Conservation (phyloP, 2,329 filamentous ascomycete species). For the Dichotomopilus funicola region DNA sequence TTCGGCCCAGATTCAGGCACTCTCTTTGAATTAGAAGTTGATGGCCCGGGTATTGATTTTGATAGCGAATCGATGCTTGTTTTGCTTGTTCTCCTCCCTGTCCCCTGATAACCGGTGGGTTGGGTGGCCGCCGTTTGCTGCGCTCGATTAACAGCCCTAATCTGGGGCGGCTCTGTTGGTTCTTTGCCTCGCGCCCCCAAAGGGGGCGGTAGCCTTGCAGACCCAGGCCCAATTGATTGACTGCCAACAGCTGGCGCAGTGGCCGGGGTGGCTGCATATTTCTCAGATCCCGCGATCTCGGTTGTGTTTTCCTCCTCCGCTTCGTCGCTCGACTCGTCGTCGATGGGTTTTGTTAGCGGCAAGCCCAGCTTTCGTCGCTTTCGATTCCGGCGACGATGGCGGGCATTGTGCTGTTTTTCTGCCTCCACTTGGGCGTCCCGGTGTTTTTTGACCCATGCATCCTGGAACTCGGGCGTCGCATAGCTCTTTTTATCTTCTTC, state of each 20-base stretch:
- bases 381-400: conserved; percentile 39
- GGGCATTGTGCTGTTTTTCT: conserved; percentile 27
- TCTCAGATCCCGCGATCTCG: conserved; percentile 3
- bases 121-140: conserved; percentile 3
- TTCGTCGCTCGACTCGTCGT: conserved; percentile 19
- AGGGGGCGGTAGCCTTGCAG: too few species aligned
- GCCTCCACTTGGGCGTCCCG: conserved; percentile 29
- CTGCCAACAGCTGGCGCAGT: background rate
- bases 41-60: conserved; percentile 7
- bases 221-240: too few species aligned
- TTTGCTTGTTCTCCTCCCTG: conserved; percentile 19
- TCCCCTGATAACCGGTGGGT: conserved; percentile 25
- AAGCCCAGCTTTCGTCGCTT: conserved; percentile 37
- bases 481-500: conserved; percentile 34
- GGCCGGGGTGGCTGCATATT: background rate
- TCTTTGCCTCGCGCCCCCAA: background rate
- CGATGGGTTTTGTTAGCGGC: conserved; percentile 23
- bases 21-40: background rate
- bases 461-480: conserved; percentile 27
- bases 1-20: background rate
- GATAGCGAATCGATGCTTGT: conserved; percentile 13
- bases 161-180: background rate
- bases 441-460: conserved; percentile 36
- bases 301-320: conserved; percentile 23
- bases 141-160: conserved; percentile 1